phyloP scores from a whole-genome alignment of 148 eudicot genomes.

The Diospyros kaki region DNA sequence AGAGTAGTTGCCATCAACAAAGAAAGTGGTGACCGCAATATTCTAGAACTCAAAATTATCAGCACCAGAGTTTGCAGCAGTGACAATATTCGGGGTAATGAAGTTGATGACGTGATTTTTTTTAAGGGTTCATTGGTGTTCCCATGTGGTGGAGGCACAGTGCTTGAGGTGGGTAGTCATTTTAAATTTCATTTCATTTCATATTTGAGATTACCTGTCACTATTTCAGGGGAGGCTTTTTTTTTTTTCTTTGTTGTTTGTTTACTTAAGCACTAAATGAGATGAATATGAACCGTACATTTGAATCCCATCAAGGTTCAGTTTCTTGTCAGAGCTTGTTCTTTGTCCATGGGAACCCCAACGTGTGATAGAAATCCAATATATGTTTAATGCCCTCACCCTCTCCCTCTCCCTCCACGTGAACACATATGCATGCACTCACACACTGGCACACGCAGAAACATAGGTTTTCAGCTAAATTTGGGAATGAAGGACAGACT shows the following conservation, averaged over 20 bases:
- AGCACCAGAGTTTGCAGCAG: slow-evolving; percentile 51
- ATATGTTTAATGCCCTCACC: too few species aligned
- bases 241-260: background rate
- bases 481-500: too few species aligned
- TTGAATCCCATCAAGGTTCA: too few species aligned
- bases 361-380: too few species aligned
- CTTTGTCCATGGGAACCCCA: too few species aligned
- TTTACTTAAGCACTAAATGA: background rate
- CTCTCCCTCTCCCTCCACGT: too few species aligned
- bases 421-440: too few species aligned
- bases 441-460: too few species aligned
- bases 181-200: background rate
- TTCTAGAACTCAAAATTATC: slow-evolving; percentile 71
- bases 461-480: too few species aligned
- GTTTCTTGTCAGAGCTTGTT: too few species aligned
- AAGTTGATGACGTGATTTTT: slow-evolving; percentile 49
- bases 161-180: slow-evolving; percentile 58
- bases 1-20: slow-evolving; percentile 45
- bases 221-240: background rate
- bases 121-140: slow-evolving; percentile 63
- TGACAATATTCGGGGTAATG: slow-evolving; percentile 22
- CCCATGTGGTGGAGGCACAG: slow-evolving; percentile 59
- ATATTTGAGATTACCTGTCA: background rate
- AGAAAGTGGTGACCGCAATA: slow-evolving; percentile 29
- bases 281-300: background rate